Base-by-base conservation (phyloP, 768 basidiomycete species). In the Floccularia luteovirens region DNA sequence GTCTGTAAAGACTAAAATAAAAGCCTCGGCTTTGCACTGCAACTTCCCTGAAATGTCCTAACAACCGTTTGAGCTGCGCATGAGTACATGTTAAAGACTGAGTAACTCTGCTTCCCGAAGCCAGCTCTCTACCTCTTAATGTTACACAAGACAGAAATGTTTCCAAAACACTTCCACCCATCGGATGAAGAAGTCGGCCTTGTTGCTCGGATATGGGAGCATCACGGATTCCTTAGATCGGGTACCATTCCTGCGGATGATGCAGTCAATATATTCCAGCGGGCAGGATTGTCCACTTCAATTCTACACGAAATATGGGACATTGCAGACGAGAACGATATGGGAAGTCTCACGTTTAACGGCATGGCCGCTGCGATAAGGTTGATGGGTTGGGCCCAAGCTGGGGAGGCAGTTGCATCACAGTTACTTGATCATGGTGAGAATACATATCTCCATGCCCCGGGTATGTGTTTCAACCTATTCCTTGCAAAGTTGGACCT, bases 361-460 rank as follows among this genome's bases (percentile, higher is more conserved):
- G 73, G 73, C 30, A 68, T 82, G 44, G 74, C 74, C 22, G 62
- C 74, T 32, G 79, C 79, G 11, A 60, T 82, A 36, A 55, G 83
- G 39, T 55, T 84, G 23, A 79, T 85, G 45, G 79, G 77, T 3
- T 76, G 77, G 67, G 73, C 77, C 3, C 84, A 85, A 57, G 63
- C 66, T 24, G 78, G 66, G 24, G 64, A 64, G 48, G 49, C 52
- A 8, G 54, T 73, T 16, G 56, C 56, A 14, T 64, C 65, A 28
- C 59, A 61, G 21, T 50, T 76, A 42, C 54, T 72, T 22, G 52
- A 55, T 2, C 66, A 60, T 57, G 51, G 81, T 83, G 43, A 50
- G 76, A 64, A 13, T 2, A 16, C 12, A 20, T 33, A 38, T 6
- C 5, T 38, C 10, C 8, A 38, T n/a, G n/a, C 32, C 16, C 7